Base-by-base conservation (phyloP, 768 basidiomycete species). In the Trametes sanguinea region DNA sequence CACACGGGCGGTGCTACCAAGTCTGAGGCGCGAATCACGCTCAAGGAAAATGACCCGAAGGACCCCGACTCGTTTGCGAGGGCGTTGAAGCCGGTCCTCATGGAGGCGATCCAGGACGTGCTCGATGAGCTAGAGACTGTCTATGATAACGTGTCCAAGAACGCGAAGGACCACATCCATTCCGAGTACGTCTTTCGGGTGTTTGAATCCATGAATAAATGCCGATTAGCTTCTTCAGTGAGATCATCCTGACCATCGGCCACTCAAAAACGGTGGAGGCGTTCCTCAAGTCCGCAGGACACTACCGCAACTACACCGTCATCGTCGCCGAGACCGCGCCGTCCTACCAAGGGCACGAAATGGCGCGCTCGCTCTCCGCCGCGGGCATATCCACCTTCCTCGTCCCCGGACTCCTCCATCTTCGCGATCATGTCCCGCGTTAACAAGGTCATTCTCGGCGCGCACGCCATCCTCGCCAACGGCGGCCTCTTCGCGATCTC, bases 61-160 rank as follows among this genome's bases (percentile, higher is more conserved):
- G 90, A 92, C 73, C 89, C 88, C 0, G 89, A 92, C 69, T 86
- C 88, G 14, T 91, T 92, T 69, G 86, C 91, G 8, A 77, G 81
- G 43, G 84, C 83, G 39, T 73, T 98, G 54, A 97, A 95, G 76
- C 96, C 96, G 2, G 89, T 97, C 1, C 81, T 99, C 57, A 94
- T 98, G 83, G 94, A 97, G 74, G 97, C 95, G 6, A 95, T 99
- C 54, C 91, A 96, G 71, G 96, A 98, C 71, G 92, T 98, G 16
- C 81, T 97, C 47, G 94, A 97, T 66, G 97, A 99, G 74, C 80
- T 99, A 40, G 95, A 97, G 73, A 95, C 92, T 2, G 95, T 96
- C 1, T 94, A 98, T 68, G 92, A 97, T 67, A 95, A 90, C 68
- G 89, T 98, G 17, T 91, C 92, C 8, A 96, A 92, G 78, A 92